A percentile compares a stretch with the other conserved stretches of the same genome.
phyloP scores from a whole-genome alignment of 169 alveolate genomes.

The Plasmodium vinckei region DNA sequence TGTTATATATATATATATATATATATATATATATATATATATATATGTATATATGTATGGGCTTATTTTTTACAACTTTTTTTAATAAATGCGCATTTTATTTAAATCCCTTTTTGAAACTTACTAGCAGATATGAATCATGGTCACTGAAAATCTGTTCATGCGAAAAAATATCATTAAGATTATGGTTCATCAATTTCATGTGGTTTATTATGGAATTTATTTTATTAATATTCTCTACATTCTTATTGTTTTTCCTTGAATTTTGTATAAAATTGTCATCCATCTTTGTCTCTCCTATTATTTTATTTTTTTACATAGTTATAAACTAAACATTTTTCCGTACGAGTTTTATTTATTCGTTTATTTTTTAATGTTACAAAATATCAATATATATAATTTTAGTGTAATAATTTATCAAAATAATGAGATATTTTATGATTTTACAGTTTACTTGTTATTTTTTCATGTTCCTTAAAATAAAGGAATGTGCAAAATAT shows the following conservation, averaged over 20 bases:
- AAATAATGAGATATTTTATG: no score
- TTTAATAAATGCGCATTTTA: no score
- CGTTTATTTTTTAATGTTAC: not conserved
- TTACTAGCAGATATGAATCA: constrained; percentile 64
- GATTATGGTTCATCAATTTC: constrained; percentile 54
- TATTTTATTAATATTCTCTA: constrained; percentile 49
- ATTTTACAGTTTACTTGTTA: no score
- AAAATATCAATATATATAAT: not conserved
- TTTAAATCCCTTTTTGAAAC: not conserved
- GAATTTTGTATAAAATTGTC: constrained; percentile 15
- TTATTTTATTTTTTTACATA: not conserved
- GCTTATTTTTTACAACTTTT: not conserved
- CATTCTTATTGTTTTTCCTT: constrained; percentile 33
- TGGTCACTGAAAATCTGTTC: constrained; percentile 49
- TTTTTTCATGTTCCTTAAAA: no score
- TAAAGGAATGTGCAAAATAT: no score
- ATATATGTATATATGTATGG: no score
- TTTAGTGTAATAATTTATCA: not conserved
- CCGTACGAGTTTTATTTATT: not conserved
- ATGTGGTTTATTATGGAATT: constrained; percentile 58
- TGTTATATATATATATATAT: not conserved
- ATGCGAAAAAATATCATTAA: constrained; percentile 34
- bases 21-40: no score
- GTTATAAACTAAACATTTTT: not conserved
- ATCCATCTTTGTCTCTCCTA: constrained; percentile 39